Evolutionary conservation across 2,329 filamentous ascomycete species (phyloP).

Genomic region (Epichloe gansuensis): DNA sequence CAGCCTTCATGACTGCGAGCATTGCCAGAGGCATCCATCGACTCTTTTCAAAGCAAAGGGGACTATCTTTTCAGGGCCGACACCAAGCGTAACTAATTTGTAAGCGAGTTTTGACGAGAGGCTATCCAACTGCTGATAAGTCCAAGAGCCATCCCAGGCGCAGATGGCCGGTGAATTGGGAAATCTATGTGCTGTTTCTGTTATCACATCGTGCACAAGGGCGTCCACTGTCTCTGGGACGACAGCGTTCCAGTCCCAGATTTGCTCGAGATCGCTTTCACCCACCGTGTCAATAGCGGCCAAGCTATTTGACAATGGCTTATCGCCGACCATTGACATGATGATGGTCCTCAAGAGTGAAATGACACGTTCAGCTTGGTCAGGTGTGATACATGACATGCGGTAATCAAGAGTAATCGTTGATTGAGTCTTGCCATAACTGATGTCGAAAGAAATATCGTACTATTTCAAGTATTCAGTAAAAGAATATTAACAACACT

Average conservation of each 20-base stretch:
- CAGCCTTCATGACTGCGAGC: conserved; percentile 17
- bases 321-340: background rate
- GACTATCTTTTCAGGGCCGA: conserved; percentile 8
- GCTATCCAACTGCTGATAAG: conserved; percentile 19
- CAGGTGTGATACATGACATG: background rate
- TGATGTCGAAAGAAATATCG: background rate
- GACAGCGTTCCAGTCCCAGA: conserved; percentile 11
- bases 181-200: conserved; percentile 4
- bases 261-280: background rate
- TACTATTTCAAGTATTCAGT: background rate
- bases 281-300: background rate
- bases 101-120: conserved; percentile 8
- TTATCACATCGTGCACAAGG: conserved; percentile 13
- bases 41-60: conserved; percentile 18
- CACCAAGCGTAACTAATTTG: conserved; percentile 2
- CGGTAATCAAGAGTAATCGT: background rate
- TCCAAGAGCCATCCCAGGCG: conserved; percentile 28
- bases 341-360: background rate
- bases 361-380: background rate
- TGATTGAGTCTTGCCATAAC: conserved; percentile 1
- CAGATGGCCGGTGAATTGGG: conserved; percentile 9
- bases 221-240: conserved; percentile 7
- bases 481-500: background rate
- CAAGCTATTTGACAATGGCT: background rate
- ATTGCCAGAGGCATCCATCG: conserved; percentile 12